Base-by-base conservation (phyloP, 306 rosid genomes). In the Oxytropis ochrocephala region DNA sequence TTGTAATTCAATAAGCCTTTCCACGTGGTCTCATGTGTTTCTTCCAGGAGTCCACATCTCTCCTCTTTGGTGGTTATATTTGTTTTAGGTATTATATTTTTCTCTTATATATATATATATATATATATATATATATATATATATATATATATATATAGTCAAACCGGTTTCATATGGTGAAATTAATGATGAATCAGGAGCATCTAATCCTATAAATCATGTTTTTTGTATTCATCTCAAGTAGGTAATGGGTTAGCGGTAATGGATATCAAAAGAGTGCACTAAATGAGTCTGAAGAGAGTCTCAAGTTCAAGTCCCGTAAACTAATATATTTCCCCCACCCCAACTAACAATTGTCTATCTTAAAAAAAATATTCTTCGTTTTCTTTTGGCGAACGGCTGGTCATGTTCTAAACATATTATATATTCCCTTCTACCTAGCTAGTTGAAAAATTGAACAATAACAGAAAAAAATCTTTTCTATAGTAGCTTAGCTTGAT, bases 11-110 rank as follows among this genome's bases (percentile, higher is more conserved):
- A 65, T 58, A 53, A 48, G 49, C 13, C 71, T 9, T 64, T 84
- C 73, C 96, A 89, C 84, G 91, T 86, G 96, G 79, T 75, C 82
- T 82, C 91, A 78, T 88, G 88, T 86, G 85, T 84, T 86, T 74
- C 87, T 75, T 38, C 81, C 5, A 30, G 52, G 58, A 69, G 72
- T 43, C 66, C 64, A 61, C 74, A 13, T 73, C 53, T 75, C 69
- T 63, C 66, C 21, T 24, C 44, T 64, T 27, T 53, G 47, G 43
- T 66, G 50, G 54, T 32, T 38, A 56, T 70, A 69, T n/a, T n/a
- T n/a, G n/a, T n/a, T n/a, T n/a, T n/a, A n/a, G n/a, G n/a, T n/a
- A n/a, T n/a, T n/a, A n/a, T 61, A 52, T 49, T 46, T 30, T 14
- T 29, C 4, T 41, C 11, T 39, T 10, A 50, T 35, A 18, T 14